These are phyloP conservation scores for Saxophila tyrrhenica DNA, from an alignment of 495 filamentous ascomycete species.

Conservation along the genomic window DNA sequence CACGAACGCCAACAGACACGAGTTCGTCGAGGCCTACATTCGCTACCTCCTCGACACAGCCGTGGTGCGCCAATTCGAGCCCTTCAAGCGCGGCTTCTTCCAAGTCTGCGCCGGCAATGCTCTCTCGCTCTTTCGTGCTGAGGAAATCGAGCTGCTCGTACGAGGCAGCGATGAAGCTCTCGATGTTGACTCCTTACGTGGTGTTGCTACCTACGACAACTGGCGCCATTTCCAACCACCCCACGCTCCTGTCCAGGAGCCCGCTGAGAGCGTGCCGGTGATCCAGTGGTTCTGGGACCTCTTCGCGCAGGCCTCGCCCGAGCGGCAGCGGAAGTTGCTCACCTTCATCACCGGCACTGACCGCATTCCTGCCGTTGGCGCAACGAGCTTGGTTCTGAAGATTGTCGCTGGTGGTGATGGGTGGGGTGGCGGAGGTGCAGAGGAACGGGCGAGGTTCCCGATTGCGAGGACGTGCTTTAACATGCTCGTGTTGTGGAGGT, in stretches of 20 bases:
- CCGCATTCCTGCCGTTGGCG: conserved; percentile 83
- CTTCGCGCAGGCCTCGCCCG: conserved; percentile 53
- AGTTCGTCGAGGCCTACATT: conserved; percentile 84
- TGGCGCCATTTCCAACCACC: conserved; percentile 41
- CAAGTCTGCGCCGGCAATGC: conserved; percentile 88
- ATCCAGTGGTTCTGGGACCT: conserved; percentile 85
- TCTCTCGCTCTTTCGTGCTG: conserved; percentile 78
- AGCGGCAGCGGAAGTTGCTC: conserved; percentile 64
- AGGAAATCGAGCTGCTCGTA: conserved; percentile 85
- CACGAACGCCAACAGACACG: conserved; percentile 71
- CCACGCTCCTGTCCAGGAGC: conserved; percentile 22
- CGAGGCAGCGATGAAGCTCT: conserved; percentile 79
- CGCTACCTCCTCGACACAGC: conserved; percentile 68
- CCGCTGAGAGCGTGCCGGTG: conserved; percentile 49
- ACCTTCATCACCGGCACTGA: conserved; percentile 92
- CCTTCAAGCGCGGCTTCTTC: conserved; percentile 91
- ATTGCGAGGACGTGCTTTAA: conserved; percentile 91
- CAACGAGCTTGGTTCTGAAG: conserved; percentile 66
- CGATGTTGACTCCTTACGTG: conserved; percentile 64
- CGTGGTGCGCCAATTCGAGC: conserved; percentile 78
- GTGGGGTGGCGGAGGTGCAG: conserved; percentile 26
- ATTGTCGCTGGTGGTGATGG: conserved; percentile 40
- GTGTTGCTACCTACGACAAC: conserved; percentile 71
- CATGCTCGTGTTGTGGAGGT: conserved; percentile 64
- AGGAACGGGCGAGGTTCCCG: conserved; percentile 68